Evolutionary conservation across 2,329 filamentous ascomycete genomes (phyloP).

Genomic region (Botryotinia convoluta): DNA sequence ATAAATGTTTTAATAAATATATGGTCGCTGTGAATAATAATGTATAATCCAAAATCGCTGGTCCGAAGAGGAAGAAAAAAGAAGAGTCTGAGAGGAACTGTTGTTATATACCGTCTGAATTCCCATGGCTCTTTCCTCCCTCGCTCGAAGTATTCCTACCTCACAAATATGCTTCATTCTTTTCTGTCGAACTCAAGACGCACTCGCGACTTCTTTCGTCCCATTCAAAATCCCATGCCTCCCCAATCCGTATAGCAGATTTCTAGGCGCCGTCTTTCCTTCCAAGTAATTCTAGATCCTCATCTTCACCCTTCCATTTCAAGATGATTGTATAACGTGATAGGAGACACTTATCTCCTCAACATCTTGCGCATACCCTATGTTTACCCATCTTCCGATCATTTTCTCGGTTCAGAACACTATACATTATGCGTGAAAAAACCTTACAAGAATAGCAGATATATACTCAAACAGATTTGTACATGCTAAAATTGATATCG

Average conservation of each 20-base stretch:
- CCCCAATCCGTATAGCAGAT: no score
- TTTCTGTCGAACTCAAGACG: background rate
- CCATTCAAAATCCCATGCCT: no score
- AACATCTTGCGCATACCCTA: background rate
- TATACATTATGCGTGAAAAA: background rate
- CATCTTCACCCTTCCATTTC: no score
- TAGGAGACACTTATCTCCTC: background rate
- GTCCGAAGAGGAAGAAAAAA: background rate
- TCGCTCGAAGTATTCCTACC: background rate
- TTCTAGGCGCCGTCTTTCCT: no score
- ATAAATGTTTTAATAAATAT: background rate
- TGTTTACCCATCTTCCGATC: background rate
- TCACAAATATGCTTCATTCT: background rate
- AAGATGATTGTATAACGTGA: background rate
- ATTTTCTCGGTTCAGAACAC: background rate
- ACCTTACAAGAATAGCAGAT: background rate
- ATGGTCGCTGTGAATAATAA: background rate
- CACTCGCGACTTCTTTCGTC: background rate
- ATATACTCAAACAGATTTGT: background rate
- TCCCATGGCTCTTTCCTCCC: background rate
- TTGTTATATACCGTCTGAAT: background rate
- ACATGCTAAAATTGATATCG: constrained; percentile 10
- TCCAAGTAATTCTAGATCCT: no score
- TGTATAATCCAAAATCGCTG: background rate
- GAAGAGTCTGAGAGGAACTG: background rate